Evolutionary conservation across 148 eudicot genomes (phyloP).

Genomic region (Beta vulgaris): DNA sequence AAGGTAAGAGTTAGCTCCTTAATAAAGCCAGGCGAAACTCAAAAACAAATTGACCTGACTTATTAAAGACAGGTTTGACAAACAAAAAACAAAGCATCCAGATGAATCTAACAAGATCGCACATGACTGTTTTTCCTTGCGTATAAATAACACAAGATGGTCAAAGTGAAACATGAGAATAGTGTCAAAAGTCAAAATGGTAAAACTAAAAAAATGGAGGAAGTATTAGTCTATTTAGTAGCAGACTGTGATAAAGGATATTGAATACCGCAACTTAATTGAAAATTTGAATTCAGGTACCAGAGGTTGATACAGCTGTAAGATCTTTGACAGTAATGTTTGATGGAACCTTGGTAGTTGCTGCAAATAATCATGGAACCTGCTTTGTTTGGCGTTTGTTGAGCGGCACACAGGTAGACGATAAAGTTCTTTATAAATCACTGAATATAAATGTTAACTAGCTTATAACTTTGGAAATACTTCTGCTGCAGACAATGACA

Average conservation of each 20-base stretch:
- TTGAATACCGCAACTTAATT: slow-evolving; percentile 8
- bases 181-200: no score
- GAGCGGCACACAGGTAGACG: slow-evolving; percentile 72
- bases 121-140: no score
- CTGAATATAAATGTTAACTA: neutral
- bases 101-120: no score
- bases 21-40: no score
- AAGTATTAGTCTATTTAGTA: neutral
- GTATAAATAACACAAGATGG: no score
- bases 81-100: no score
- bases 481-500: slow-evolving; percentile 77
- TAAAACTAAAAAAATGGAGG: no score
- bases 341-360: slow-evolving; percentile 97
- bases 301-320: slow-evolving; percentile 97
- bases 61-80: no score
- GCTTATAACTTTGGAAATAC: slow-evolving; percentile 10
- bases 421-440: neutral
- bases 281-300: slow-evolving; percentile 59
- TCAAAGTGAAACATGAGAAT: no score
- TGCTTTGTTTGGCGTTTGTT: slow-evolving; percentile 97
- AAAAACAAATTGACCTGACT: no score
- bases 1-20: no score
- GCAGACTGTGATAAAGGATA: neutral
- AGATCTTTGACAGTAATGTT: slow-evolving; percentile 96
- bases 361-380: slow-evolving; percentile 91